These are phyloP conservation scores for Botryobasidium botryosum DNA, from an alignment of 768 basidiomycete species.

Conservation along the genomic window DNA sequence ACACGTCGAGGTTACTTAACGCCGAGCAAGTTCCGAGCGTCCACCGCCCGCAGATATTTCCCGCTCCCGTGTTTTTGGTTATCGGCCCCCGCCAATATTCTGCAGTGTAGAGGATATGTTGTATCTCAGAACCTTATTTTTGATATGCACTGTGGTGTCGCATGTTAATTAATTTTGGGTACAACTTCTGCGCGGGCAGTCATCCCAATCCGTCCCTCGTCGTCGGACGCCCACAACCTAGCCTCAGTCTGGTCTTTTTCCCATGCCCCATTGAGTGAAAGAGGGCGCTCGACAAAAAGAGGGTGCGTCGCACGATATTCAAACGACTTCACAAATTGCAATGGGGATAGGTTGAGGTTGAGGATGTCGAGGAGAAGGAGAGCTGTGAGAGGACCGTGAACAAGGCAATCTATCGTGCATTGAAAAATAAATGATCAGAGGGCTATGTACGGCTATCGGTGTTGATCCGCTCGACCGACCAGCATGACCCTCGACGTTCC, in stretches of 20 bases:
- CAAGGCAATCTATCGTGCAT: slow-evolving; percentile 43
- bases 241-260: slow-evolving; percentile 22
- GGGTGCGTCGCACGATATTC: slow-evolving; percentile 52
- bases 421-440: not conserved
- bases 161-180: too few species aligned
- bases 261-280: slow-evolving; percentile 12
- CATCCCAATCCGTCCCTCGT: slow-evolving; percentile 50
- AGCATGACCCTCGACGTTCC: slow-evolving; percentile 49
- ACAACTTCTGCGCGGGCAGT: too few species aligned
- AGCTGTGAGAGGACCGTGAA: slow-evolving; percentile 71
- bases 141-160: too few species aligned
- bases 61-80: too few species aligned
- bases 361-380: slow-evolving; percentile 56
- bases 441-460: not conserved
- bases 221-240: slow-evolving; percentile 42
- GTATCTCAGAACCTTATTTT: too few species aligned
- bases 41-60: too few species aligned
- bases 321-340: slow-evolving; percentile 30
- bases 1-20: too few species aligned
- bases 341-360: slow-evolving; percentile 31
- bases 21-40: too few species aligned
- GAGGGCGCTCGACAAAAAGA: slow-evolving; percentile 16
- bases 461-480: slow-evolving; percentile 25
- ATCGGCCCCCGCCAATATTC: too few species aligned
- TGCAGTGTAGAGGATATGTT: too few species aligned